Base-by-base conservation (phyloP, 2,329 filamentous ascomycete genomes). In the Metarhizium humberi region DNA sequence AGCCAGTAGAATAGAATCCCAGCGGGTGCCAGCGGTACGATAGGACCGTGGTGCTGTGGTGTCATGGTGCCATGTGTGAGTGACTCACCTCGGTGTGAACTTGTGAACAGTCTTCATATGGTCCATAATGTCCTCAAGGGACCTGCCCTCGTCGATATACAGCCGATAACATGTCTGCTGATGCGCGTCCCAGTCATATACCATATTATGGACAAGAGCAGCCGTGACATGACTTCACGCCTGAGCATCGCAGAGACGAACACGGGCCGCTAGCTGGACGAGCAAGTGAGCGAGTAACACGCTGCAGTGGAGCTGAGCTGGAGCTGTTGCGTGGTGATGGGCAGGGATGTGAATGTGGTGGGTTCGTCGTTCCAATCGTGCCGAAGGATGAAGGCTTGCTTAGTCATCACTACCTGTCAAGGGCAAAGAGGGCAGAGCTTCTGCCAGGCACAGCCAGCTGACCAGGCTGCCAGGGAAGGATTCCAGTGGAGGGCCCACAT, bases 131-230 rank as follows among this genome's bases (percentile, higher is more conserved):
- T 92, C 84, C 63, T 87, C 83, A 56, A 92, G 73, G 45, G 83
- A 81, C 72, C 81, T 86, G 62, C 83, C 83, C 71, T 94, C 86
- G 57, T 85, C 81, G 61, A 92, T 88, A 64, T 91, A 94, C 64
- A 94, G 80, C 61, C 82, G 80, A 45, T 69, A 69, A 62, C 73
- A 74, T 63, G 64, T 70, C 53, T 74, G 67, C 62, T 68, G 69
- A 60, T 78, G 68, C 14, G 62, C 60, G n/a, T 73, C 71, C 75
- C 76, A 78, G 57, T 75, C 66, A 64, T 77, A 78, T 20, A 72
- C 73, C 75, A 77, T 78, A 60, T 50, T 70, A 57, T 43, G 50
- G 45, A 47, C 13, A 20, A 6, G 50, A 8, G n/a, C 18, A 51
- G 34, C 50, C 32, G 20, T 48, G 45, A 48, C 25, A 48, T 48